Conservation (phyloP, 495 filamentous ascomycete species). For the Penicillium fimorum region DNA sequence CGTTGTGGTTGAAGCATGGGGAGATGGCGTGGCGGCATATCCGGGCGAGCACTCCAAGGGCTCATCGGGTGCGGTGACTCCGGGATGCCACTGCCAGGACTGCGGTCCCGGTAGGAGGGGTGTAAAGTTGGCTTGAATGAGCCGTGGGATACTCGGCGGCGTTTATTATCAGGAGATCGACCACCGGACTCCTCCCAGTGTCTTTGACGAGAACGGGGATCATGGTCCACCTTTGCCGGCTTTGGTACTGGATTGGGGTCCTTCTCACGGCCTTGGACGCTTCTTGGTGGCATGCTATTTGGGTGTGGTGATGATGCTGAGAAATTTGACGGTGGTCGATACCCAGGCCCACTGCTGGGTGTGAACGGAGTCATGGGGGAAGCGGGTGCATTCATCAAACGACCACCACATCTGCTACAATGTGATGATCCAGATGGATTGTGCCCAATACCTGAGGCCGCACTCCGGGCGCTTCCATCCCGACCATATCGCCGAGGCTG, state of each 20-base stretch:
- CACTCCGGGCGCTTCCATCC: slow-evolving; percentile 36
- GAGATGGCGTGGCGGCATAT: slow-evolving; percentile 31
- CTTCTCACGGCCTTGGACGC: slow-evolving; percentile 24
- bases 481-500: slow-evolving; percentile 78
- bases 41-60: slow-evolving; percentile 34
- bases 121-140: slow-evolving; percentile 25
- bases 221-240: slow-evolving; percentile 27
- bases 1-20: slow-evolving; percentile 42
- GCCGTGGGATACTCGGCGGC: slow-evolving; percentile 48
- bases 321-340: slow-evolving; percentile 19
- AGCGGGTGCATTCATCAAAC: slow-evolving; percentile 46
- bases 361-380: slow-evolving; percentile 43
- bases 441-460: slow-evolving; percentile 38
- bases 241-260: slow-evolving; percentile 22
- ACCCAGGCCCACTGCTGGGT: slow-evolving; percentile 16
- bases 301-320: slow-evolving; percentile 19
- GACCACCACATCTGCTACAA: slow-evolving; percentile 46
- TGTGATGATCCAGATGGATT: slow-evolving; percentile 40
- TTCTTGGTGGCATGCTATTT: slow-evolving; percentile 23
- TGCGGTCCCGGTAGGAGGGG: slow-evolving; percentile 30
- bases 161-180: slow-evolving; percentile 53
- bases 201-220: slow-evolving; percentile 25
- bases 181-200: slow-evolving; percentile 29
- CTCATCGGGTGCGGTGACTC: slow-evolving; percentile 22
- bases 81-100: slow-evolving; percentile 23